Evolutionary conservation across 2,329 filamentous ascomycete species (phyloP).

Genomic region (Fusarium luffae): DNA sequence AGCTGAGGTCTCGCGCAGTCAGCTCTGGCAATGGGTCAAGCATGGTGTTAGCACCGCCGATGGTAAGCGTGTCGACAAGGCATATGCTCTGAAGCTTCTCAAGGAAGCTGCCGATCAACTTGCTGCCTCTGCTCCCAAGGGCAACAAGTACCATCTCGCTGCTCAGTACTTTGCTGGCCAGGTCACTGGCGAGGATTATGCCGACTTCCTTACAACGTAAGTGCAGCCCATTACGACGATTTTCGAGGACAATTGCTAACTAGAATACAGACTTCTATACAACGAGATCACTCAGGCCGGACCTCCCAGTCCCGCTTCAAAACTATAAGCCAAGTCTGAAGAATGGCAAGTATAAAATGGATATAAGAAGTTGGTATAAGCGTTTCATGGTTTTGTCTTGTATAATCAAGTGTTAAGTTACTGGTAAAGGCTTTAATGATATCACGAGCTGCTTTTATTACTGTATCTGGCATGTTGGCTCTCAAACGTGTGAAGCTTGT

Average conservation of each 20-base stretch:
- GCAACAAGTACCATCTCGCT: conserved; percentile 91
- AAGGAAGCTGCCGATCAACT: conserved; percentile 86
- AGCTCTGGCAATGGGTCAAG: conserved; percentile 96
- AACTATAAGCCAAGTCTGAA: conserved; percentile 59
- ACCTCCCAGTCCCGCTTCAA: conserved; percentile 68
- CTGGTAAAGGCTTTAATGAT: conserved; percentile 25
- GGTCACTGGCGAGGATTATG: conserved; percentile 97
- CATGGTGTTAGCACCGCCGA: conserved; percentile 80
- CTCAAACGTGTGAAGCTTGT: conserved; percentile 18
- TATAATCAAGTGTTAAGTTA: conserved; percentile 7
- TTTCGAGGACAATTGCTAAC: conserved; percentile 1
- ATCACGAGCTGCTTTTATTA: conserved; percentile 26
- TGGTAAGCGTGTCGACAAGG: conserved; percentile 93
- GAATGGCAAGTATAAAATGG: conserved; percentile 13
- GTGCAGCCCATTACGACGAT: conserved; percentile 47
- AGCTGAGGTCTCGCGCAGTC: conserved; percentile 91
- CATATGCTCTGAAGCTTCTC: conserved; percentile 86
- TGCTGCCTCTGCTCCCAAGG: conserved; percentile 78
- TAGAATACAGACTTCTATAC: conserved; percentile 75
- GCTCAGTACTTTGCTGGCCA: conserved; percentile 93
- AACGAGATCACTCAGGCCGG: conserved; percentile 86
- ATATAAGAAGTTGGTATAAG: conserved; percentile 17
- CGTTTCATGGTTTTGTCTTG: conserved; percentile 35
- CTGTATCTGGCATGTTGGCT: conserved; percentile 7
- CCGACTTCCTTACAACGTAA: conserved; percentile 90